Percentiles rank a stretch among this genome's conserved stretches.
These are phyloP conservation scores for Sarcodon sp. DNA, from an alignment of 768 basidiomycete species.

Conservation along the genomic window DNA sequence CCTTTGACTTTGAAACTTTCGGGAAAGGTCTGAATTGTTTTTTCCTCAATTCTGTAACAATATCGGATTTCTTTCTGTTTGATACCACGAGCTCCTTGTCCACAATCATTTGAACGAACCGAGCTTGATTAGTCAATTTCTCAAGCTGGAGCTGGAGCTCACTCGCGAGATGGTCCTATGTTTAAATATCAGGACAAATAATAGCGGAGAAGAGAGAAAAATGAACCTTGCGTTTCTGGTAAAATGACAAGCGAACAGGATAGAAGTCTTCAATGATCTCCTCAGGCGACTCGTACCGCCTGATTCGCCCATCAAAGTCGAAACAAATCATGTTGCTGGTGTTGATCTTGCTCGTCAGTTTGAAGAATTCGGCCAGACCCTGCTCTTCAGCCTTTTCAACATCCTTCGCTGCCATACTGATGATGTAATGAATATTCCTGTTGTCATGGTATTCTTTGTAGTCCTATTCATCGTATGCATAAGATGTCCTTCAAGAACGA, in stretches of 20 bases:
- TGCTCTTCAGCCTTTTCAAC: slow-evolving; percentile 83
- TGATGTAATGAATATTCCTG: slow-evolving; percentile 76
- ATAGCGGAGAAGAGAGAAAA: not conserved
- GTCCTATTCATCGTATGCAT: slow-evolving; percentile 41
- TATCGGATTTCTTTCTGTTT: slow-evolving; percentile 80
- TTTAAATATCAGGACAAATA: not conserved
- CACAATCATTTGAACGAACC: slow-evolving; percentile 95
- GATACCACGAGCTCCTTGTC: slow-evolving; percentile 70
- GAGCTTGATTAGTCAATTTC: slow-evolving; percentile 85
- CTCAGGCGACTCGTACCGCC: slow-evolving; percentile 81
- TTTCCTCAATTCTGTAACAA: slow-evolving; percentile 73
- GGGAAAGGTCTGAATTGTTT: slow-evolving; percentile 88
- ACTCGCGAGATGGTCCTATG: slow-evolving; percentile 74
- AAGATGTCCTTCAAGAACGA: not conserved
- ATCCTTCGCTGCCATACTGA: slow-evolving; percentile 70
- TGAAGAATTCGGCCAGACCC: slow-evolving; percentile 87
- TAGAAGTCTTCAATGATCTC: slow-evolving; percentile 92
- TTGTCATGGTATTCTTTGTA: slow-evolving; percentile 97
- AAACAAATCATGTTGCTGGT: slow-evolving; percentile 99
- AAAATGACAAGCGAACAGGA: slow-evolving; percentile 75
- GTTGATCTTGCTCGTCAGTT: slow-evolving; percentile 69
- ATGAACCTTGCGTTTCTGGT: slow-evolving; percentile 88
- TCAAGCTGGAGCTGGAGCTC: slow-evolving; percentile 76
- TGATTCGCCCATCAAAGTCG: slow-evolving; percentile 92
- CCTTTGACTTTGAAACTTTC: slow-evolving; percentile 58